Evolutionary conservation across 176 grass and related monocot genomes (phyloP).

Genomic region (Hyparrhenia diplandra): DNA sequence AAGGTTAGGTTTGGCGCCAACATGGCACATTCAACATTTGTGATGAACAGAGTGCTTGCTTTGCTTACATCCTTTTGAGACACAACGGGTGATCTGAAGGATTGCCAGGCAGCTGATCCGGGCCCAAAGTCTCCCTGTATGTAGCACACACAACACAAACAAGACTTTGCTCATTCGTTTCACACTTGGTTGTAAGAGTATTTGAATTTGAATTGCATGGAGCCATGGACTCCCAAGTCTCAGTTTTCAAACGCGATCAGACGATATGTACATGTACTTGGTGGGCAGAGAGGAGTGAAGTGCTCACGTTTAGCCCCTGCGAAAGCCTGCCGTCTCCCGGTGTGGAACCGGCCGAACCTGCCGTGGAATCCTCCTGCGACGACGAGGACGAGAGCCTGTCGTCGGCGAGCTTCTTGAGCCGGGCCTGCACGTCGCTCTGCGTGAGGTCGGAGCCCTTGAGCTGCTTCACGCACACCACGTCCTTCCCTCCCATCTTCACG

Average conservation of each 20-base stretch:
- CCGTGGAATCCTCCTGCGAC: conserved; percentile 13
- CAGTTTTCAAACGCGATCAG: neutral
- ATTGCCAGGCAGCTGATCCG: conserved; percentile 31
- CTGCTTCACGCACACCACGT: conserved; percentile 79
- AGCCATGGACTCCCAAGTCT: neutral
- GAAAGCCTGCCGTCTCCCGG: neutral
- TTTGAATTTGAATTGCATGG: no score
- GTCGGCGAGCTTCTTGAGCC: conserved; percentile 56
- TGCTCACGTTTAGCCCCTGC: conserved; percentile 37
- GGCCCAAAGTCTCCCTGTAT: conserved; percentile 39
- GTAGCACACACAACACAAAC: neutral
- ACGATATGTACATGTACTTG: neutral
- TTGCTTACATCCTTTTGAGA: conserved; percentile 57
- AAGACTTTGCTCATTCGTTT: neutral
- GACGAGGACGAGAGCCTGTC: conserved; percentile 33
- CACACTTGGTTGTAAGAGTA: neutral
- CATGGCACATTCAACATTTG: neutral
- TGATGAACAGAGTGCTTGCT: neutral
- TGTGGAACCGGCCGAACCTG: neutral
- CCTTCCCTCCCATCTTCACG: conserved; percentile 77
- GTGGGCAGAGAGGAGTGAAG: neutral
- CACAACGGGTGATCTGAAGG: conserved; percentile 42
- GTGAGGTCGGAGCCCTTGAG: conserved; percentile 58
- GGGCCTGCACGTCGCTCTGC: conserved; percentile 57
- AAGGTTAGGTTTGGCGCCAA: neutral